Evolutionary conservation across 2,329 filamentous ascomycete genomes (phyloP), one percentile per base, ranked within the genome.

Genomic region (Neurospora sp.): DNA sequence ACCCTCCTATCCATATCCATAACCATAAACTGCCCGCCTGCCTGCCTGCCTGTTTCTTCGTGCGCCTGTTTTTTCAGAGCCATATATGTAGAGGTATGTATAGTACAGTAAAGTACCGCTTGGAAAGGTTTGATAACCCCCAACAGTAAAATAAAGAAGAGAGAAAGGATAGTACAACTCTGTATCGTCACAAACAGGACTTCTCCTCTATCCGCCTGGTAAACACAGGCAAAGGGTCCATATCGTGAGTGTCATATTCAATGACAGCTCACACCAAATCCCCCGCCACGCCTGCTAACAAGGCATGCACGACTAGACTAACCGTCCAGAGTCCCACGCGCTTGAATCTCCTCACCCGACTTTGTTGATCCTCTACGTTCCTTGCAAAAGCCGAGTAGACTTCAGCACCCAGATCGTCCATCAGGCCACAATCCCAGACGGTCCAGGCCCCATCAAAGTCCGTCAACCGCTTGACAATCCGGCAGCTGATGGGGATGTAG

Each of bases 381-480:
- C 89, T 89, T 43, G 93, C 93, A 80, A 99, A 98, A 0, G 96
- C 96, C 76, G 95, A 89, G 79, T 99, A 99, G 68, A 93, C 93
- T 86, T 97, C 96, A 73, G 91, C 93, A 7, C 92, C 95, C 72
- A 97, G 83, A 80, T 99, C 96, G 76, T 97, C 93, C 90, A 98
- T 93, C 68, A 99, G 83, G 1, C 93, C 94, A 76, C 92, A 96
- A 80, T 99, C 96, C 78, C 92, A 98, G 38, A 96, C 86, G 3
- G 94, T 95, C 96, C 96, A 98, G 75, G 91, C 92, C 40, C 96
- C 96, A 79, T 98, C 93, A 77, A 99, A 99, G 78, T 99, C 96
- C 71, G 87, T 87, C 19, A 90, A 87, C 7, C 90, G 89, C 83
- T 99, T 99, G 73, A 98, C 93, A 67, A 99, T 92, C 72, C 95